Evolutionary conservation across 2,329 filamentous ascomycete genomes (phyloP).

Genomic region (Cladosporium sphaerospermum): DNA sequence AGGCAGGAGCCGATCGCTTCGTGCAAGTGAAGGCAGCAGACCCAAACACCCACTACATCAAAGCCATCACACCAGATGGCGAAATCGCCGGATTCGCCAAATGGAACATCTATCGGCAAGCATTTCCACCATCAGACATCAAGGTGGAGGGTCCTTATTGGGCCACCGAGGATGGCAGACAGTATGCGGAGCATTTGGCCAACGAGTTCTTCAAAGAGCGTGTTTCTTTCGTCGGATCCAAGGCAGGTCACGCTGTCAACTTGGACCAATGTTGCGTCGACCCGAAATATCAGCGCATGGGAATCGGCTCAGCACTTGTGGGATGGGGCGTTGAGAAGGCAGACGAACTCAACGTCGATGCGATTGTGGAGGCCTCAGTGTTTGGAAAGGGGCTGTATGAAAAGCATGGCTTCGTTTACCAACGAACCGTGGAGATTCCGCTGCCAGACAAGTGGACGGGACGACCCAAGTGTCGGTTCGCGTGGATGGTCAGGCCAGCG

Average conservation of each 20-base stretch:
- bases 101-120: slow-evolving; percentile 25
- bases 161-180: slow-evolving; percentile 17
- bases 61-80: slow-evolving; percentile 22
- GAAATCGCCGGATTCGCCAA: slow-evolving; percentile 29
- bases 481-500: slow-evolving; percentile 26
- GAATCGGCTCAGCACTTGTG: slow-evolving; percentile 24
- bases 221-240: slow-evolving; percentile 18
- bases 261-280: slow-evolving; percentile 27
- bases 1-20: slow-evolving; percentile 23
- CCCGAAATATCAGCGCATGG: slow-evolving; percentile 23
- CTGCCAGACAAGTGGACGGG: slow-evolving; percentile 15
- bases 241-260: slow-evolving; percentile 22
- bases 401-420: slow-evolving; percentile 28
- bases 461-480: slow-evolving; percentile 17
- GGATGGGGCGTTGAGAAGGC: slow-evolving; percentile 26
- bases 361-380: slow-evolving; percentile 27
- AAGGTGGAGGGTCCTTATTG: slow-evolving; percentile 17
- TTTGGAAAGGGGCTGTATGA: slow-evolving; percentile 26
- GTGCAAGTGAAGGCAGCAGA: slow-evolving; percentile 17
- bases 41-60: slow-evolving; percentile 22
- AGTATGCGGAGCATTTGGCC: slow-evolving; percentile 18
- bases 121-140: slow-evolving; percentile 12
- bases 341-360: slow-evolving; percentile 23
- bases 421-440: slow-evolving; percentile 19
- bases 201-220: slow-evolving; percentile 19